Conservation (phyloP, 805 yeast genomes). For the Tetrapisispora phaffii region DNA sequence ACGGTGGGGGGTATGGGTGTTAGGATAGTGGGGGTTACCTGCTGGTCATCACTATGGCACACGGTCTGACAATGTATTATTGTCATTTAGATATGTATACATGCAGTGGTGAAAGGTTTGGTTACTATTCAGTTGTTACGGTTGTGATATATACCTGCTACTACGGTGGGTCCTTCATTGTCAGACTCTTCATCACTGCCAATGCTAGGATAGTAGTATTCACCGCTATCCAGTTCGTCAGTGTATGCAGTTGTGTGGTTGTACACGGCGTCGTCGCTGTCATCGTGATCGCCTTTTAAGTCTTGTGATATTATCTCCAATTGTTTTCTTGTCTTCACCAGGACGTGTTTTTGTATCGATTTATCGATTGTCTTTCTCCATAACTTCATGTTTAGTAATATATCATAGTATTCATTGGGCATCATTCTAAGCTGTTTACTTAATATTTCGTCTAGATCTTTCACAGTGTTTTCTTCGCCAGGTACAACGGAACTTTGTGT, state of each 20-base stretch:
- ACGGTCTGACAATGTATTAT: too few relatives aligned
- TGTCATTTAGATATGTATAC: too few relatives aligned
- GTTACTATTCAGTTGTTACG: too few relatives aligned
- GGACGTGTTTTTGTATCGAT: slow-evolving; percentile 8
- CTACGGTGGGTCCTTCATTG: slow-evolving; percentile 8
- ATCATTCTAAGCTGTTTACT: slow-evolving; percentile 14
- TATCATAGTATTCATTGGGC: slow-evolving; percentile 19
- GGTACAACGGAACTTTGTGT: slow-evolving; percentile 11
- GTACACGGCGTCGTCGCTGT: background rate
- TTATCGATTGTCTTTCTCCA: slow-evolving; percentile 13
- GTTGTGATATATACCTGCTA: slow-evolving; percentile 4
- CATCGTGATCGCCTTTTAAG: background rate
- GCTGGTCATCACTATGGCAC: too few relatives aligned
- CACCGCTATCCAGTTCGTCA: background rate
- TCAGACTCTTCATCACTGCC: slow-evolving; percentile 2
- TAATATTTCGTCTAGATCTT: slow-evolving; percentile 13
- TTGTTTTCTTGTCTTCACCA: background rate
- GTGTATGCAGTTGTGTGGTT: background rate
- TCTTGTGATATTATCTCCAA: too few relatives aligned
- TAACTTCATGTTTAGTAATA: slow-evolving; percentile 14
- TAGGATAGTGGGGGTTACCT: too few relatives aligned
- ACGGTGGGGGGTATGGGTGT: too few relatives aligned
- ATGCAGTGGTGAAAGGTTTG: too few relatives aligned
- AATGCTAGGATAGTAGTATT: slow-evolving; percentile 3
- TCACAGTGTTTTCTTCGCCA: background rate